Evolutionary conservation across 495 filamentous ascomycete species (phyloP), one percentile per base, ranked within the genome.

Genomic region (Podospora tetraspora): DNA sequence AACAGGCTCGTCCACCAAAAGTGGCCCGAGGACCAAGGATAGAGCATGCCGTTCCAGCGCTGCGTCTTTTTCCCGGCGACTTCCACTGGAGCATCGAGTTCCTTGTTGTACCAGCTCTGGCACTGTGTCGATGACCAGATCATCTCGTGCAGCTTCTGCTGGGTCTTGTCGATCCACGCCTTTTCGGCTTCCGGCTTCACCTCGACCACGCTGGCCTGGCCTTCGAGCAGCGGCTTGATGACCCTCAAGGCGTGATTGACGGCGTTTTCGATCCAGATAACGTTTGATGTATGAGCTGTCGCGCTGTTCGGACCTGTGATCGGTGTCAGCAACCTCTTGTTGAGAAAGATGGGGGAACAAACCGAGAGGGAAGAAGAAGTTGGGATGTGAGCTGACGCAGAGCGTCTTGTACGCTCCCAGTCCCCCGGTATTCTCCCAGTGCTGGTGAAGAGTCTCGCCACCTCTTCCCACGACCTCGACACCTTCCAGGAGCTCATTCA

Each of bases 251-350:
- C 62, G 63, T 77, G 80, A 60, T 80, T 79, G 34, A 83, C 66
- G 21, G 73, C 69, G 56, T 78, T 78, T 57, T 83, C 81, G 58
- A 73, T 74, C 22, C 74, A 70, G 61, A 79, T 79, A 6, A 82
- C 61, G 29, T 74, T 70, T 0, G 81, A 83, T 21, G 79, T 83
- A 66, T 82, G 77, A 0, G 79, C 81, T 2, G 80, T 80, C n/a
- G 73, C 73, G 1, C 78, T 74, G 68, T 83, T 83, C 11, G 81
- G 81, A 1, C 81, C 81, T 74, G 37, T 0, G 6, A n/a, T 8
- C n/a, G 19, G n/a, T 52, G 43, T 52, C 19, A 52, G 37, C 16
- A 52, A 52, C 16, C 27, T 30, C 24, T 27, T 3, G 22, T 29
- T 5, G 32, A 19, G 16, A 25, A 21, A 16, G 11, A 62, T 29